Conservation (phyloP, 306 rosid species). For the Quercus variabilis region DNA sequence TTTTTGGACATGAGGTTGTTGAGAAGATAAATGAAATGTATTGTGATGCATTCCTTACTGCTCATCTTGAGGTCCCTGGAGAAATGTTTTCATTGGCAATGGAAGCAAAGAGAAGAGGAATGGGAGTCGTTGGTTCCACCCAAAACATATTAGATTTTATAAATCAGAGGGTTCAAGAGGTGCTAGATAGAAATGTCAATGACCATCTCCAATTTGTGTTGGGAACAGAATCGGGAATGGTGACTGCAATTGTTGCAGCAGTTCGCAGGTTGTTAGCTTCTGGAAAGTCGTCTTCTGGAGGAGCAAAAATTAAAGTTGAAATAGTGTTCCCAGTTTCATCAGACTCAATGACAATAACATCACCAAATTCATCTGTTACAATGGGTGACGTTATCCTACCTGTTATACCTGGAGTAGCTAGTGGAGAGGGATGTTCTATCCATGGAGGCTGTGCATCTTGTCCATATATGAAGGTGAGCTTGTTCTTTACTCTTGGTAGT, state of each 20-base stretch:
- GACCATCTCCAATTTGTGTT: constrained; percentile 90
- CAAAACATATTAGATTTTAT: constrained; percentile 88
- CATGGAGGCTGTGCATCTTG: constrained; percentile 98
- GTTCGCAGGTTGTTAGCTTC: constrained; percentile 65
- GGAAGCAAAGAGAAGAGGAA: constrained; percentile 99
- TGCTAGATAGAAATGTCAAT: constrained; percentile 71
- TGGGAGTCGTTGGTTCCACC: constrained; percentile 96
- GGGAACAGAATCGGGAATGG: constrained; percentile 98
- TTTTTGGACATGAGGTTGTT: constrained; percentile 94
- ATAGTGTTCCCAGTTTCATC: constrained; percentile 95
- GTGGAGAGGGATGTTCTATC: constrained; percentile 95
- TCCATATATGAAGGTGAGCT: constrained; percentile 94
- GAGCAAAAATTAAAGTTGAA: constrained; percentile 67
- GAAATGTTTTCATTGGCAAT: constrained; percentile 97
- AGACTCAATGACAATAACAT: constrained; percentile 69
- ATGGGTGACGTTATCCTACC: constrained; percentile 51
- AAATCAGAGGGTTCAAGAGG: constrained; percentile 76
- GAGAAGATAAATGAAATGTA: constrained; percentile 87
- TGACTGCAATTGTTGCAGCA: constrained; percentile 83
- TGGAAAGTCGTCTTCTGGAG: constrained; percentile 38
- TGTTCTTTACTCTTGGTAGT: not conserved
- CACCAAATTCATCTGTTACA: constrained; percentile 43
- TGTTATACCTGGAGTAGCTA: constrained; percentile 79
- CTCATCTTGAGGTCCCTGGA: constrained; percentile 98
- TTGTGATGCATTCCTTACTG: constrained; percentile 91